Evolutionary conservation across 352 stramenopile species (phyloP), one percentile per base, ranked within the genome.

Genomic region (Achlya hypogyna): DNA sequence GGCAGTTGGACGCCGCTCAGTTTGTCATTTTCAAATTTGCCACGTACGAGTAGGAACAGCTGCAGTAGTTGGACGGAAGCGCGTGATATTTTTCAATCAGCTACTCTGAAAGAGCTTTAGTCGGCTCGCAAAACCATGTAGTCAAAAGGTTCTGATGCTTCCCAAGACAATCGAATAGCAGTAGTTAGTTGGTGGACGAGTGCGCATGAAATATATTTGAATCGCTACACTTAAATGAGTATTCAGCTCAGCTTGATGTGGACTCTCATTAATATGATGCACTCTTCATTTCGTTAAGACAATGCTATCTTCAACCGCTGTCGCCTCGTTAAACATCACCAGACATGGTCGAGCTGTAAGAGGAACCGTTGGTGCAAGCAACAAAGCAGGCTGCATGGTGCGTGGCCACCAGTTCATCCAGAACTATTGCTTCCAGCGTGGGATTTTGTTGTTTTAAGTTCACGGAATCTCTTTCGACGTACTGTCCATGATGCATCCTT

Each of bases 31-130:
- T 54, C 23, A 34, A 54, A 54, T 54, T 54, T 28, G 29, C 49
- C 6, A 16, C 12, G 16, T 6, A 54, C 6, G 49, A 54, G 49
- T 54, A 54, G 16, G 6, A 16, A 54, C 6, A 16, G 14, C 34
- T 14, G n/a, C n/a, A n/a, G n/a, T 42, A 42, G 34, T 42, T 14
- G 34, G 31, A 12, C n/a, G 23, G 60, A 67, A 67, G 60, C 60
- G 49, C 20, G 49, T 67, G 60, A 67, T 67, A 59, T 67, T 45
- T 22, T 67, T 58, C 49, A 67, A 67, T 67, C 60, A 67, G 60
- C 60, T 67, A 67, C 60, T 67, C 60, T 53, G 60, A 67, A 67
- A 67, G 60, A 58, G 60, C 60, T 67, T 67, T 67, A 67, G 60
- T 67, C 60, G 60, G 60, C 60, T 58, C 60, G 51, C 60, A 54